Base-by-base conservation (phyloP, 75 land plant genomes). In the Picea glauca region DNA sequence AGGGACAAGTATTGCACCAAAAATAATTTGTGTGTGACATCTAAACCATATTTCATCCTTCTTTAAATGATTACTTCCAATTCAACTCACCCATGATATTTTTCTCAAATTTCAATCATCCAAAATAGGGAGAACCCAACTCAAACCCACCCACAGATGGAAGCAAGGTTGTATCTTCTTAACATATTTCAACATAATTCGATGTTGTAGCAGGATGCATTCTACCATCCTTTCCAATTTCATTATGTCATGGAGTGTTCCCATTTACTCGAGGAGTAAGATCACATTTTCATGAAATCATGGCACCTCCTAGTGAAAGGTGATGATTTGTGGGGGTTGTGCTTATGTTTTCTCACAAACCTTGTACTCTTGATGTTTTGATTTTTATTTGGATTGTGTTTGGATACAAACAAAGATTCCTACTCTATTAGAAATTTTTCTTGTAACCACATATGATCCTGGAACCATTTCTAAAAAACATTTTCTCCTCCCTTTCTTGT, bases 391-490 rank as follows among this genome's bases (percentile, higher is more conserved):
- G 88, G 88, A 73, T 87, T 83, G 4, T 92, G 94, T 76, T 68
- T 87, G 30, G 88, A 78, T 33, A 92, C 94, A 79, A 79, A 92
- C 3, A 90, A 26, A 3, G 82, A 84, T 77, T 92, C 94, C 79
- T 92, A 86, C 74, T 90, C 92, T 43, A 87, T 79, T 14, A 85
- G 81, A 33, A 86, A 72, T 58, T 92, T 92, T 60, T 92, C 94
- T 77, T 92, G 94, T 60, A 88, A 60, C 65, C 78, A 62, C 80
- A 86, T 92, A 72, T 90, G 92, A 77, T 92, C 94, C 94, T 92
- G 85, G 58, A 83, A 81, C 73, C 88, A 81, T 58, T 86, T 84
- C 77, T 92, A 0, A 26, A 26, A 26, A 26, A 26, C 26, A 26
- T 94, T 59, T 88, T 91, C 78, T 94, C 92, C 84, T 94, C 96